These are phyloP conservation scores for Thuja plicata DNA, from an alignment of 83 land plant genomes.

Conservation along the genomic window DNA sequence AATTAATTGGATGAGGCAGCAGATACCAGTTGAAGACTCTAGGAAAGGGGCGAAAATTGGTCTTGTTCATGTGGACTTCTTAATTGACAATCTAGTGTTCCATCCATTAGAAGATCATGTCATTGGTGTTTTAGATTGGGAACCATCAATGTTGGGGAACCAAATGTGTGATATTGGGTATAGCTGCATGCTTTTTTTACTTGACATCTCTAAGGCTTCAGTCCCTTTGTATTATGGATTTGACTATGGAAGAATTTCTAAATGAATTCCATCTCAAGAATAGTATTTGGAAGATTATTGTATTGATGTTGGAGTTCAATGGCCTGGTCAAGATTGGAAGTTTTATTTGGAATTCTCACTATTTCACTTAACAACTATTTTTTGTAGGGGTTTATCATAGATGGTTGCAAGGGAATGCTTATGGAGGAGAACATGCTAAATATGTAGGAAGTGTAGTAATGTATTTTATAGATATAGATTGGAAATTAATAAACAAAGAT, in stretches of 20 bases:
- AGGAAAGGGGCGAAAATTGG: too few relatives aligned
- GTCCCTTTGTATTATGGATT: slow-evolving; percentile 46
- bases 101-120: too few relatives aligned
- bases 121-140: slow-evolving; percentile 96
- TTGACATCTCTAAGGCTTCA: slow-evolving; percentile 29
- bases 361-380: slow-evolving; percentile 84
- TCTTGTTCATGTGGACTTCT: too few relatives aligned
- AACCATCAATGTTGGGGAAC: slow-evolving; percentile 75
- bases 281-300: slow-evolving; percentile 84
- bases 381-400: slow-evolving; percentile 78
- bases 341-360: slow-evolving; percentile 83
- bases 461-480: slow-evolving; percentile 56
- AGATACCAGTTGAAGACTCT: too few relatives aligned
- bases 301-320: slow-evolving; percentile 62
- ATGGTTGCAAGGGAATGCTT: slow-evolving; percentile 91
- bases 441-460: slow-evolving; percentile 48
- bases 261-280: slow-evolving; percentile 80
- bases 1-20: too few relatives aligned
- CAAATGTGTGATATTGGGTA: slow-evolving; percentile 30
- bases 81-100: too few relatives aligned
- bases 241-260: slow-evolving; percentile 46
- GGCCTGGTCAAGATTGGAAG: slow-evolving; percentile 86
- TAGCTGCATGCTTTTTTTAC: slow-evolving; percentile 75
- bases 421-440: slow-evolving; percentile 79
- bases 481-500: slow-evolving; percentile 41